Evolutionary conservation across 2,329 filamentous ascomycete genomes (phyloP).

Genomic region (Aspergillus sp.): DNA sequence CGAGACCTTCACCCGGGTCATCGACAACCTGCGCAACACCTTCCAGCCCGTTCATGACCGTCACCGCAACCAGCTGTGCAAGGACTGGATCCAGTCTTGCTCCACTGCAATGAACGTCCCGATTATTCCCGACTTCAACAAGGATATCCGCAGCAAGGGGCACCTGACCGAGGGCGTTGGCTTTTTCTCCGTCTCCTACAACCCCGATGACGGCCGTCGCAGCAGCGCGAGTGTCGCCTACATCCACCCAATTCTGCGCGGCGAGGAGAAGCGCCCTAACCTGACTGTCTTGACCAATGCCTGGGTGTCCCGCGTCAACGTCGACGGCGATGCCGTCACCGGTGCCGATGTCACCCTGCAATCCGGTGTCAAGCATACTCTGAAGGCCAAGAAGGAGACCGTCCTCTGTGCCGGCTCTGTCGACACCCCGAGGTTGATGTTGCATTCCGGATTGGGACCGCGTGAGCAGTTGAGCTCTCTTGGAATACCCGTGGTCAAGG

Average conservation of each 20-base stretch:
- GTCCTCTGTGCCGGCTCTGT: slow-evolving; percentile 72
- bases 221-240: slow-evolving; percentile 86
- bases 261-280: slow-evolving; percentile 73
- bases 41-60: slow-evolving; percentile 77
- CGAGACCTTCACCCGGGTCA: slow-evolving; percentile 68
- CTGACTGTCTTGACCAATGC: slow-evolving; percentile 78
- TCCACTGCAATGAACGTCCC: slow-evolving; percentile 71
- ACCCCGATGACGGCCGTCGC: slow-evolving; percentile 74
- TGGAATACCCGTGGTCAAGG: slow-evolving; percentile 49
- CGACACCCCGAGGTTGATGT: slow-evolving; percentile 63
- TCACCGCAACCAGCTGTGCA: slow-evolving; percentile 82
- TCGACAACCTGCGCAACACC: slow-evolving; percentile 82
- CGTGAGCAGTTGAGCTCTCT: slow-evolving; percentile 43
- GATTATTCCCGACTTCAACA: slow-evolving; percentile 76
- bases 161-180: slow-evolving; percentile 67
- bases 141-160: slow-evolving; percentile 65
- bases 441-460: slow-evolving; percentile 45
- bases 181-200: slow-evolving; percentile 87
- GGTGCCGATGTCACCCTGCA: slow-evolving; percentile 62
- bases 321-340: slow-evolving; percentile 59
- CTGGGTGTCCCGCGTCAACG: slow-evolving; percentile 74
- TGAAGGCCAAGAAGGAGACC: slow-evolving; percentile 61
- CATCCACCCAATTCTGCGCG: slow-evolving; percentile 80
- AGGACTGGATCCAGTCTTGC: slow-evolving; percentile 80
- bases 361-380: slow-evolving; percentile 45